Percentiles rank a stretch among this genome's conserved stretches.
Conservation (phyloP, 441 rosid species). For the Croton laevigatus region DNA sequence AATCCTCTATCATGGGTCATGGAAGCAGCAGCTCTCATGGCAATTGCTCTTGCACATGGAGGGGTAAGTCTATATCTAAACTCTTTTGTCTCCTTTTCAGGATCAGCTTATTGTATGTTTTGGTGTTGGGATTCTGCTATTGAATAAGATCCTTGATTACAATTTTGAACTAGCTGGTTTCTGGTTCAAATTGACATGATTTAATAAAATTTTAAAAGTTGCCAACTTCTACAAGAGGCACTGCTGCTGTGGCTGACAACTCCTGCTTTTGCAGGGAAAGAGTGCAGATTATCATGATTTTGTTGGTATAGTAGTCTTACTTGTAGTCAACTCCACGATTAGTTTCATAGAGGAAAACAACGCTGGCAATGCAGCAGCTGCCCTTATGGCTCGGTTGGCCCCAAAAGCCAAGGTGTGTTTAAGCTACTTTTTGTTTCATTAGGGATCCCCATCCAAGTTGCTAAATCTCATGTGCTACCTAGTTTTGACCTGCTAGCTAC, state of each 20-base stretch:
- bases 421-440: neutral
- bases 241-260: neutral
- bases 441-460: neutral
- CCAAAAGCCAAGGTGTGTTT: slow-evolving; percentile 81
- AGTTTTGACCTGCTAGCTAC: neutral
- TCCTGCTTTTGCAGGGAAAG: slow-evolving; percentile 50
- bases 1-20: slow-evolving; percentile 96
- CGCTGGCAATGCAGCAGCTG: slow-evolving; percentile 97
- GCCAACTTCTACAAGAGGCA: neutral
- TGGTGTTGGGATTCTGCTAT: neutral
- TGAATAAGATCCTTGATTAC: neutral
- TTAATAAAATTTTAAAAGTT: neutral
- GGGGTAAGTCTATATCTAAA: slow-evolving; percentile 41
- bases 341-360: slow-evolving; percentile 94
- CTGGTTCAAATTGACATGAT: neutral
- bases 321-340: slow-evolving; percentile 85
- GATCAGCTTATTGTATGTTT: neutral
- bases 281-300: slow-evolving; percentile 95
- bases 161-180: neutral
- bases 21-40: slow-evolving; percentile 97
- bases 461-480: neutral
- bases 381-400: slow-evolving; percentile 96
- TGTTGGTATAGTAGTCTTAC: slow-evolving; percentile 68
- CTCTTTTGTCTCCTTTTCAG: neutral
- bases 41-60: slow-evolving; percentile 91